phyloP scores from a whole-genome alignment of 768 basidiomycete genomes.

The Hemileccinum rubropunctum region DNA sequence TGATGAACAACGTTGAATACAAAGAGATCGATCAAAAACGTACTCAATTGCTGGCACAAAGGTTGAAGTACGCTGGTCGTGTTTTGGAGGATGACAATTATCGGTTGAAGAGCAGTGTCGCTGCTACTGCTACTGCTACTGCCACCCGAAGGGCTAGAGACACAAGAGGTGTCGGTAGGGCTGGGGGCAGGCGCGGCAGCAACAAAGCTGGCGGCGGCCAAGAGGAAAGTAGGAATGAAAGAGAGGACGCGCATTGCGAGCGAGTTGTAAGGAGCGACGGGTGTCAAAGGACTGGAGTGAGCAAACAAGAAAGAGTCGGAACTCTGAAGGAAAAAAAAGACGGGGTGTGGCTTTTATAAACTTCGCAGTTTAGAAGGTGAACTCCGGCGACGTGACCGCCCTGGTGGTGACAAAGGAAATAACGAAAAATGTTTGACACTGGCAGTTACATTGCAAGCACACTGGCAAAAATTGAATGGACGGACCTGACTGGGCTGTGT shows the following conservation, averaged over 20 bases:
- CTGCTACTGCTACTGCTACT: neutral
- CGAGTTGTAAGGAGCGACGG: constrained; percentile 14
- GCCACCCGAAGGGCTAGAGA: neutral
- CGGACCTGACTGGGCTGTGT: neutral
- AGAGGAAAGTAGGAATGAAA: constrained; percentile 21
- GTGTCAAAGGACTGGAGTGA: neutral
- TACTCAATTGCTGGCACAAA: constrained; percentile 4
- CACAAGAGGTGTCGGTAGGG: constrained; percentile 3
- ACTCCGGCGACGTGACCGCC: neutral
- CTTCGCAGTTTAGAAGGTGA: neutral
- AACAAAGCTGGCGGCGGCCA: constrained; percentile 20
- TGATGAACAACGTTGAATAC: neutral
- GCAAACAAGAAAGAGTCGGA: neutral
- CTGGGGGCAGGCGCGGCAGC: constrained; percentile 11
- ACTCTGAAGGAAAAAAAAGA: constrained; percentile 1
- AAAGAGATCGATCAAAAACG: neutral
- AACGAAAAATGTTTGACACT: neutral
- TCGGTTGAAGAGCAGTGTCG: constrained; percentile 4
- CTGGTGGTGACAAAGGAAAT: constrained; percentile 2
- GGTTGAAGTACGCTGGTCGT: neutral
- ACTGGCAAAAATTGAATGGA: constrained; percentile 21
- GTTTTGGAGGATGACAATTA: constrained; percentile 2
- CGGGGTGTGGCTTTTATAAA: constrained; percentile 15
- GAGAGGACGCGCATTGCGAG: constrained; percentile 27
- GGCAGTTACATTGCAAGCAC: neutral